phyloP scores from a whole-genome alignment of 2,329 filamentous ascomycete genomes.

The Ophiostoma quercus region DNA sequence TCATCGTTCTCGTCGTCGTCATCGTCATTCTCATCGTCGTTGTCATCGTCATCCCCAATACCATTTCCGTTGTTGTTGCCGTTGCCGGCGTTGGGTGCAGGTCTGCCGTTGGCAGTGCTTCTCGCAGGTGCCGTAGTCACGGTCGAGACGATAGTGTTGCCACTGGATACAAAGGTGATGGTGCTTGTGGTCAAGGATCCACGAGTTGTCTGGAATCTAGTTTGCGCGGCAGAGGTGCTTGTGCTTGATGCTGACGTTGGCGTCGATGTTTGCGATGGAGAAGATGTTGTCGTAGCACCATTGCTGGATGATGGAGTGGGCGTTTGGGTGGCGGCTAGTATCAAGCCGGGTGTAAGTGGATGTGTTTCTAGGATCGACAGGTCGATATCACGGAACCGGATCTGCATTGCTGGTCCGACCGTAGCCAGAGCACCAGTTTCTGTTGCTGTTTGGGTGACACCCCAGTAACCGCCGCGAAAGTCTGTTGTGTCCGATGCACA shows the following conservation, averaged over 20 bases:
- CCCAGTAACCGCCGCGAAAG: slow-evolving; percentile 39
- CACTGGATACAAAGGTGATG: background rate
- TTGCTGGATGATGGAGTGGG: background rate
- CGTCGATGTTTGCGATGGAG: background rate
- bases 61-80: background rate
- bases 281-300: background rate
- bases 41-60: background rate
- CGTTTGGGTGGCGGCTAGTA: slow-evolving; percentile 24
- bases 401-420: slow-evolving; percentile 38
- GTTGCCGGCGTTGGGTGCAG: background rate
- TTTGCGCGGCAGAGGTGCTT: background rate
- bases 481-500: slow-evolving; percentile 41
- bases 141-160: background rate
- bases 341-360: slow-evolving; percentile 35
- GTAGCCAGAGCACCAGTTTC: slow-evolving; percentile 29
- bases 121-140: background rate
- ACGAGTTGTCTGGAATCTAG: background rate
- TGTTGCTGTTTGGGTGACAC: slow-evolving; percentile 30
- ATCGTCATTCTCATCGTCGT: background rate
- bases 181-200: slow-evolving; percentile 1
- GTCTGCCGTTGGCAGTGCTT: background rate
- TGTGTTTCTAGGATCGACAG: slow-evolving; percentile 36
- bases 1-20: background rate
- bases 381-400: slow-evolving; percentile 37
- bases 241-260: background rate